Percentiles rank a stretch among this genome's conserved stretches.
Conservation (phyloP, 805 yeast species). For the Jamesozyma piceae region DNA sequence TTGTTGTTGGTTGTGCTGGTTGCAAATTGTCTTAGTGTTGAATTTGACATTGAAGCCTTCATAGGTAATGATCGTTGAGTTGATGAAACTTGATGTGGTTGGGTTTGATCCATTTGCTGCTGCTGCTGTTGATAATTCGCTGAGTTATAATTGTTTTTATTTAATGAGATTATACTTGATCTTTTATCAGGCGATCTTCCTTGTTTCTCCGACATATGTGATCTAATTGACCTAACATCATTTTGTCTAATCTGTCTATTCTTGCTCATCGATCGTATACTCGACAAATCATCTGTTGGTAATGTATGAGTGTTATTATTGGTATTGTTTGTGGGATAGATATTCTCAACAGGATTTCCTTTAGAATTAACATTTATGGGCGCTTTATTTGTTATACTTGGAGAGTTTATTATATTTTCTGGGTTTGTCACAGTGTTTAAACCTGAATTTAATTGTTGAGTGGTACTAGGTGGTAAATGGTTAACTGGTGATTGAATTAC, state of each 20-base stretch:
- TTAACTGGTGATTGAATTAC: neutral
- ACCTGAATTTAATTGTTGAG: neutral
- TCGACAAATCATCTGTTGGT: slow-evolving; percentile 14
- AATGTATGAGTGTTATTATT: slow-evolving; percentile 3
- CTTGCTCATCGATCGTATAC: slow-evolving; percentile 10
- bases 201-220: slow-evolving; percentile 15
- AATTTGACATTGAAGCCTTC: slow-evolving; percentile 13
- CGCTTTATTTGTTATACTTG: neutral
- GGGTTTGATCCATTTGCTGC: slow-evolving; percentile 4
- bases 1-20: neutral
- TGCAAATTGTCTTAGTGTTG: slow-evolving; percentile 12
- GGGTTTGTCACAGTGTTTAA: slow-evolving; percentile 11
- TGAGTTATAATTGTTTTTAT: slow-evolving; percentile 5
- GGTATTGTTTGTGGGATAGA: slow-evolving; percentile 1
- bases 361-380: neutral
- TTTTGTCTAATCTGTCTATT: slow-evolving; percentile 4
- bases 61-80: slow-evolving; percentile 1
- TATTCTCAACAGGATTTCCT: neutral
- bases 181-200: slow-evolving; percentile 23
- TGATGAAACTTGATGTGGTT: neutral
- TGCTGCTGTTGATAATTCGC: neutral
- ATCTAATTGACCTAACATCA: slow-evolving; percentile 21
- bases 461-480: neutral
- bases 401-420: slow-evolving; percentile 2
- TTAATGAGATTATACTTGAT: slow-evolving; percentile 14